Evolutionary conservation across 768 basidiomycete genomes (phyloP).

Genomic region (Termitomyces sp.): DNA sequence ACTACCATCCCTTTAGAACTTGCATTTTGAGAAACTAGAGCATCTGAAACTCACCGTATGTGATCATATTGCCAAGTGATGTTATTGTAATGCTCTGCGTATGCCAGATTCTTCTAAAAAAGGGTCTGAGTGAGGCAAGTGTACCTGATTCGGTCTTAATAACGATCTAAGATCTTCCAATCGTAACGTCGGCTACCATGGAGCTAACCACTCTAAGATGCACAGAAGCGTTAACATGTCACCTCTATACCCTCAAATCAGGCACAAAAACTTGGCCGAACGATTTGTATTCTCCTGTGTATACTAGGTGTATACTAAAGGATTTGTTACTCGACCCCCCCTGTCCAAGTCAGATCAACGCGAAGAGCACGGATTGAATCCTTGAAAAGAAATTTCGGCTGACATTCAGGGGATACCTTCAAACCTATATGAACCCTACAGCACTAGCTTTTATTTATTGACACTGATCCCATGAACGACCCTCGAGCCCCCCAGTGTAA

Average conservation of each 20-base stretch:
- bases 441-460: conserved; percentile 9
- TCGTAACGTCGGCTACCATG: conserved; percentile 7
- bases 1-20: no score
- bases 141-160: conserved; percentile 11
- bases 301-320: conserved; percentile 11
- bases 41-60: no score
- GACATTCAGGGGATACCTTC: conserved; percentile 15
- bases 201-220: conserved; percentile 16
- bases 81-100: no score
- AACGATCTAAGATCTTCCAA: conserved; percentile 15
- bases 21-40: no score
- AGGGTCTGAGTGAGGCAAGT: not conserved
- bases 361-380: conserved; percentile 22
- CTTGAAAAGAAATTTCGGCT: conserved; percentile 16
- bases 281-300: conserved; percentile 17
- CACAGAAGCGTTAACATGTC: conserved; percentile 2
- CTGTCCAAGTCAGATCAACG: conserved; percentile 19
- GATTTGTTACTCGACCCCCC: conserved; percentile 13
- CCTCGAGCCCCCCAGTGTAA: conserved; percentile 25
- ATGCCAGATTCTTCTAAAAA: no score
- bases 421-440: conserved; percentile 23
- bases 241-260: conserved; percentile 12
- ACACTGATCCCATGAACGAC: conserved; percentile 21
- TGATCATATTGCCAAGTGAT: no score
- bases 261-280: conserved; percentile 11